Evolutionary conservation across 106 monocot species (phyloP).

Genomic region (Phalaenopsis equestris): DNA sequence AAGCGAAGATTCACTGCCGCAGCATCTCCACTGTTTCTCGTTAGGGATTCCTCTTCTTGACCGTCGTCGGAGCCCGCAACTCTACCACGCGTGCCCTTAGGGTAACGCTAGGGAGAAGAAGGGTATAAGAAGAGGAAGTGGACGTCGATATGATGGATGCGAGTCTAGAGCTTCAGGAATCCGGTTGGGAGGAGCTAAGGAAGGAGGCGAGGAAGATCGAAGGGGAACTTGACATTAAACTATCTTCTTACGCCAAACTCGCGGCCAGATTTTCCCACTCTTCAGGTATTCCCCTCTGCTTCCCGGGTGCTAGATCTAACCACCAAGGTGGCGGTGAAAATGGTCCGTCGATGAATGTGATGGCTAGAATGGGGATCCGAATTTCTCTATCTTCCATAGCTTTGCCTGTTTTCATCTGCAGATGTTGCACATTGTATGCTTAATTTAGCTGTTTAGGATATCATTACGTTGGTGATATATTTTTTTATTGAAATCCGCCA

Average conservation of each 20-base stretch:
- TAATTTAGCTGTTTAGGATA: background rate
- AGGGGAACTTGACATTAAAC: conserved; percentile 85
- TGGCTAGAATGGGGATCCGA: background rate
- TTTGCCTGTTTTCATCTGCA: background rate
- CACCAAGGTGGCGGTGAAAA: background rate
- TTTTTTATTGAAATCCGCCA: background rate
- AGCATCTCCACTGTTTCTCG: background rate
- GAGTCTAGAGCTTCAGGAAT: conserved; percentile 18
- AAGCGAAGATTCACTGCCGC: background rate
- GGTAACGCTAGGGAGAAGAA: background rate
- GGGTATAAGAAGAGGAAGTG: background rate
- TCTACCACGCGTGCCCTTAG: background rate
- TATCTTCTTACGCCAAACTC: conserved; percentile 95
- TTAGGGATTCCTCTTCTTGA: background rate
- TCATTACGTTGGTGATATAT: background rate
- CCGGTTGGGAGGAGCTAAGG: conserved; percentile 21
- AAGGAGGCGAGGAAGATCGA: conserved; percentile 74
- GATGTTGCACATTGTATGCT: background rate
- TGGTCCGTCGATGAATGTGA: background rate
- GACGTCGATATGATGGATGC: conserved; percentile 8
- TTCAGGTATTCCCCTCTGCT: conserved; percentile 10
- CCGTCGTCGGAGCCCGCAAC: background rate
- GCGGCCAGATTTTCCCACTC: conserved; percentile 42
- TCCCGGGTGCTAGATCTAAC: background rate
- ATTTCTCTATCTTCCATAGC: background rate